phyloP scores from a whole-genome alignment of 2,329 filamentous ascomycete genomes.

The Clarireedia monteithiana region DNA sequence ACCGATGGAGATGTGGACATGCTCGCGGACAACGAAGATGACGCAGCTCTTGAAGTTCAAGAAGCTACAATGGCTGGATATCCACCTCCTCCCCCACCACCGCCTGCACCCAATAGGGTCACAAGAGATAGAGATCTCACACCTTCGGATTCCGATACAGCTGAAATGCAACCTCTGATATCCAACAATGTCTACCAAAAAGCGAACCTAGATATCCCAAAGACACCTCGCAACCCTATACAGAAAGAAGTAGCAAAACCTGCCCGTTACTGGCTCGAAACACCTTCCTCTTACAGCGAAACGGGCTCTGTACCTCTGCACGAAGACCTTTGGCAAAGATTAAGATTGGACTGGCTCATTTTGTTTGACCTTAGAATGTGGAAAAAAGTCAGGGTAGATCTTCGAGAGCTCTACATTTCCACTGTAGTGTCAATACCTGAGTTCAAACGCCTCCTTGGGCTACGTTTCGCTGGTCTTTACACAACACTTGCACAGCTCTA shows the following conservation, averaged over 20 bases:
- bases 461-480: conserved; percentile 92
- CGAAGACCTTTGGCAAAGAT: conserved; percentile 82
- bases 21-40: conserved; percentile 36
- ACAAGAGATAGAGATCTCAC: conserved; percentile 53
- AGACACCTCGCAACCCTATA: conserved; percentile 60
- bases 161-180: conserved; percentile 51
- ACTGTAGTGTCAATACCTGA: conserved; percentile 92
- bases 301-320: conserved; percentile 58
- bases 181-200: conserved; percentile 54
- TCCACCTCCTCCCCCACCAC: conserved; percentile 47
- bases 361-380: conserved; percentile 92
- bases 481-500: conserved; percentile 91
- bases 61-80: conserved; percentile 75
- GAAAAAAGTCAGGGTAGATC: conserved; percentile 88
- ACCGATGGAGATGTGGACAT: conserved; percentile 37
- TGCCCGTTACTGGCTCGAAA: conserved; percentile 79
- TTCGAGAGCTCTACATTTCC: conserved; percentile 90
- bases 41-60: conserved; percentile 59
- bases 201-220: conserved; percentile 66
- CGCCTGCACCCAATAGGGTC: conserved; percentile 36
- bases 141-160: conserved; percentile 65
- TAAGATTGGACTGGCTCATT: conserved; percentile 89
- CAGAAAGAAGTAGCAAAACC: conserved; percentile 48
- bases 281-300: conserved; percentile 60
- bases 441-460: conserved; percentile 88